Evolutionary conservation across 1,284 basidiomycete genomes (phyloP).

Genomic region (Malassezia sp.): DNA sequence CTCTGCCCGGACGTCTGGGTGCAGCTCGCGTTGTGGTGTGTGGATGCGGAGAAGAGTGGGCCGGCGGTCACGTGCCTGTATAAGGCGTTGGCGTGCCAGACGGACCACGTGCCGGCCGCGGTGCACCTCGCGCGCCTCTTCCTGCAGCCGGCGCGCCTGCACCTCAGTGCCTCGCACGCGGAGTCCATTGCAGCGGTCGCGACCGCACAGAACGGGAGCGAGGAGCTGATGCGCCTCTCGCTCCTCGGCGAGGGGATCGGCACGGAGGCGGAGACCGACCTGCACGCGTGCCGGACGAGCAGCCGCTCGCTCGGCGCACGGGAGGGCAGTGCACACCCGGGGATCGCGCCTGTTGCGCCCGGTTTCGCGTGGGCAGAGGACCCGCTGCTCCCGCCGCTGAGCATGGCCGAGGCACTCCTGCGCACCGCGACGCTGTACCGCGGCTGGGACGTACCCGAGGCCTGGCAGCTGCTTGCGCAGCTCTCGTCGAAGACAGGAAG

Average conservation of each 20-base stretch:
- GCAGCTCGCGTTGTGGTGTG: slow-evolving; percentile 51
- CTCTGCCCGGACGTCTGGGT: slow-evolving; percentile 84
- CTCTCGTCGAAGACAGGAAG: slow-evolving; percentile 23
- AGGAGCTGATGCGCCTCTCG: slow-evolving; percentile 3
- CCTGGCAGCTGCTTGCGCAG: slow-evolving; percentile 38
- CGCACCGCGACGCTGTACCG: slow-evolving; percentile 25
- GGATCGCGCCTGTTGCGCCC: neutral
- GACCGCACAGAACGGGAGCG: slow-evolving; percentile 2
- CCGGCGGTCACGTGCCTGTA: slow-evolving; percentile 40
- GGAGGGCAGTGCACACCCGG: neutral
- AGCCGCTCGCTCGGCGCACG: slow-evolving; percentile 4
- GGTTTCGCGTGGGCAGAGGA: slow-evolving; percentile 18
- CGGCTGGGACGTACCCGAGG: slow-evolving; percentile 38
- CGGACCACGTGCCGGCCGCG: slow-evolving; percentile 29
- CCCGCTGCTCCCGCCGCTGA: slow-evolving; percentile 26
- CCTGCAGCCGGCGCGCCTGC: slow-evolving; percentile 14
- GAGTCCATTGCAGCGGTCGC: slow-evolving; percentile 10
- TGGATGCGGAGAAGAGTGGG: slow-evolving; percentile 19
- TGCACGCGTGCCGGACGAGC: neutral
- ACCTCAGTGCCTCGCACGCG: slow-evolving; percentile 11
- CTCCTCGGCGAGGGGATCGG: slow-evolving; percentile 1
- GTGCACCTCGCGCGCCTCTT: slow-evolving; percentile 40
- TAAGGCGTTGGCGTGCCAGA: slow-evolving; percentile 41
- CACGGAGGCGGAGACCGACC: neutral
- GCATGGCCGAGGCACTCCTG: slow-evolving; percentile 38